Base-by-base conservation (phyloP, 2,329 filamentous ascomycete species). In the Hymenoscyphus scutula region DNA sequence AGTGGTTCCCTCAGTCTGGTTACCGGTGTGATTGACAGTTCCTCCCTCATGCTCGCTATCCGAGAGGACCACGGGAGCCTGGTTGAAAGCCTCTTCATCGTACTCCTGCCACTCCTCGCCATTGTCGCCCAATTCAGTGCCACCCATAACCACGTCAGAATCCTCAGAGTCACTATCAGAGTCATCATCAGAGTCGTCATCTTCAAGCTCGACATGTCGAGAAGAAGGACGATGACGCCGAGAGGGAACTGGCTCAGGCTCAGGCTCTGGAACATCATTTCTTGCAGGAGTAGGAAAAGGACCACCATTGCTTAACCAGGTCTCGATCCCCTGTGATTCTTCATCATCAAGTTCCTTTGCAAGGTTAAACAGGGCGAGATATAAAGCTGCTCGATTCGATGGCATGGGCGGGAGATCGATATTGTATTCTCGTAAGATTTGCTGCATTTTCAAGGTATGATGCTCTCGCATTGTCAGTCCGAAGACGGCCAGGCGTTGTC, bases 391-490 rank as follows among this genome's bases (percentile, higher is more conserved):
- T 25, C 67, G 61, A 53, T 64, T 58, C 5, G 54, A 41, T 6
- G 61, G 60, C 2, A 59, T 63, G 0, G 32, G 48, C 5, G 69
- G 68, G 2, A 69, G 53, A 10, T 41, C 11, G 41, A 48, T 11
- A 2, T 53, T 34, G 34, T 68, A 68, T 8, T 61, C 30, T 15
- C 65, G 62, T 6, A 71, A 51, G n/a, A 70, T 56, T 59, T 69
- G 63, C 38, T 67, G 63, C 64, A 71, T 71, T 1, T 61, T 60
- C 5, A 66, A 45, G 11, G 53, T 63, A 55, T 71, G 65, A 38
- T 71, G 68, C 27, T 71, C 53, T 8, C 63, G 61, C 54, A 67
- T 68, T 15, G 25, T 62, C n/a, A 70, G 63, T 11, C 69, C 68
- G 25, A 71, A 69, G n/a, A 68, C 65, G 5, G 54, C 59, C 6